Base-by-base conservation (phyloP, 2,329 filamentous ascomycete species). In the Ascochyta rabiei region DNA sequence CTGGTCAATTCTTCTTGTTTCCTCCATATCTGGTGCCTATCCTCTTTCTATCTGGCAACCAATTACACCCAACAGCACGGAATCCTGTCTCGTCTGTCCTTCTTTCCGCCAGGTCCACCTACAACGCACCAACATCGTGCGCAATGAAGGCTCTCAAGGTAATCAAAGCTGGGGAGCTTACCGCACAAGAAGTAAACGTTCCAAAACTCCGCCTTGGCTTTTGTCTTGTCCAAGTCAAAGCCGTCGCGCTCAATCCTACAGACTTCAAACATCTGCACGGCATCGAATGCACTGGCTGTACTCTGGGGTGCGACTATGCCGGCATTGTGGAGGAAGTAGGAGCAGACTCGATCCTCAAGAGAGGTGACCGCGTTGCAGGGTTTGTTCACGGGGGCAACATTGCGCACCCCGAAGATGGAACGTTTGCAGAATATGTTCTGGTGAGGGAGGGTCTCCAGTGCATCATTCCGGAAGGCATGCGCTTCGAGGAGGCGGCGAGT, bases 181-280 rank as follows among this genome's bases (percentile, higher is more conserved):
- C n/a, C 3, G 16, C 12, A 18, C 3, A 38, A 38, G 35, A 38
- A 38, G 35, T 38, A 10, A 4, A 38, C 4, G 19, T 21, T 38
- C 35, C 35, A 4, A 3, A 19, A 12, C 35, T 38, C n/a, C 28
- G 42, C 9, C 26, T 39, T 6, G 42, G 46, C 7, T 82, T 81
- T 55, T 63, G 84, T 33, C 76, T 82, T 13, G 77, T 84, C 58
- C 82, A 81, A 61, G 76, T 75, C 23, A 66, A 73, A 10, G 74
- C 77, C 21, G 78, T 85, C 0, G 82, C 79, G 2, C 67, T 84
- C 44, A 84, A 84, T 61, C 82, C 82, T 4, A 81, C 80, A 0
- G 82, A 84, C 68, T 84, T 78, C 79, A 82, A 82, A 59, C 77
- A 80, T 56, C 65, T 82, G 19, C 41, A 18, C 30, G 6, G 19